These are phyloP conservation scores for Penicillium glabrum DNA, from an alignment of 2,329 filamentous ascomycete genomes.

Conservation along the genomic window DNA sequence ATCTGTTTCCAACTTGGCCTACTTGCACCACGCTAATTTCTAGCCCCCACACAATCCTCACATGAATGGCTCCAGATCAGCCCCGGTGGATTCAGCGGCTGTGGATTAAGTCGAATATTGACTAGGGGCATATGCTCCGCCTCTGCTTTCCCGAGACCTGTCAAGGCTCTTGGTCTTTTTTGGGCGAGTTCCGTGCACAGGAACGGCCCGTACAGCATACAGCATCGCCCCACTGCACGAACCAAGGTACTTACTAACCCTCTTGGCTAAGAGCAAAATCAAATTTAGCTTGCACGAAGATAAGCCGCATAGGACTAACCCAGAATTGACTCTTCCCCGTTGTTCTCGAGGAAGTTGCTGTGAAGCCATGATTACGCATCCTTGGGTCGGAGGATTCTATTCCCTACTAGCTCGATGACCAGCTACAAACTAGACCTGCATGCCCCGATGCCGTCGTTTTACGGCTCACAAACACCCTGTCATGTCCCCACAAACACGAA, in stretches of 20 bases:
- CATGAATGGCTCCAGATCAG: background rate
- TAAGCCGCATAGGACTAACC: background rate
- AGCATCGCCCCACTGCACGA: background rate
- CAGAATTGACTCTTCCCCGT: background rate
- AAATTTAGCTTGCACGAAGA: background rate
- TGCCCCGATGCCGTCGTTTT: too few relatives aligned
- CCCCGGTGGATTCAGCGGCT: background rate
- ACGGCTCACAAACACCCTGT: background rate
- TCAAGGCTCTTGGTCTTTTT: background rate
- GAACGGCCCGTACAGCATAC: background rate
- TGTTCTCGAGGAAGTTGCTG: background rate
- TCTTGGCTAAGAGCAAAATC: background rate
- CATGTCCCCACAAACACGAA: background rate
- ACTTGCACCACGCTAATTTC: too few relatives aligned
- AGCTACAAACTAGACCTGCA: background rate
- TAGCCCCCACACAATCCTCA: background rate
- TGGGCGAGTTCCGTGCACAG: background rate
- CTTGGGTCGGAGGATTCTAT: background rate
- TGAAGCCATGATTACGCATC: background rate
- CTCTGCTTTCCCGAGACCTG: background rate
- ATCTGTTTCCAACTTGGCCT: too few relatives aligned
- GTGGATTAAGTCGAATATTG: background rate
- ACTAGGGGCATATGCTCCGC: background rate
- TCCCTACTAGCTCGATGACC: background rate
- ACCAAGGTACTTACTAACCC: background rate